Conservation (phyloP, 176 grass and related monocot species). For the Zoysia japonica region DNA sequence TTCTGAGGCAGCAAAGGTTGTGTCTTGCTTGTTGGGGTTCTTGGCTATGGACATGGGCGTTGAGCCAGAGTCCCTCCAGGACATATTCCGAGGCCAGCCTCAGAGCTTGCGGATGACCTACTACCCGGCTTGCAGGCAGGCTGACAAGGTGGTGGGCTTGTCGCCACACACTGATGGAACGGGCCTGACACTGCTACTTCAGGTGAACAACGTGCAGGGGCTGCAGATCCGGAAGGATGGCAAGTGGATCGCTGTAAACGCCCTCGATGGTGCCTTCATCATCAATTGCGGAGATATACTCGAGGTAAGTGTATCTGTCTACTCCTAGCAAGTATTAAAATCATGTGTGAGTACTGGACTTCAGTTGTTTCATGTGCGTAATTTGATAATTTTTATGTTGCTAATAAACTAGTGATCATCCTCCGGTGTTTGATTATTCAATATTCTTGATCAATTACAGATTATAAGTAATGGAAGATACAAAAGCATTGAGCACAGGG, state of each 20-base stretch:
- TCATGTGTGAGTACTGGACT: too few species aligned
- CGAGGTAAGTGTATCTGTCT: slow-evolving; percentile 26
- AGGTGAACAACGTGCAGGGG: slow-evolving; percentile 28
- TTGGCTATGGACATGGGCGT: slow-evolving; percentile 45
- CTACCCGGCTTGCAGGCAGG: slow-evolving; percentile 52
- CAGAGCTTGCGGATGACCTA: slow-evolving; percentile 49
- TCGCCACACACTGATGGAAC: slow-evolving; percentile 51
- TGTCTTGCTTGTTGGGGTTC: slow-evolving; percentile 28
- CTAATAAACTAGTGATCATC: too few species aligned
- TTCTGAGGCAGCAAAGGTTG: too few species aligned
- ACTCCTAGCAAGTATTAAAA: too few species aligned
- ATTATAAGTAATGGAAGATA: slow-evolving; percentile 38
- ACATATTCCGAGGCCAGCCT: slow-evolving; percentile 11
- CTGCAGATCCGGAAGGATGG: slow-evolving; percentile 29
- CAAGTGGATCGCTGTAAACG: slow-evolving; percentile 44
- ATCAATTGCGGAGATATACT: slow-evolving; percentile 52
- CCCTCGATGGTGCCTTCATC: slow-evolving; percentile 33
- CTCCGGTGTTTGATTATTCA: too few species aligned
- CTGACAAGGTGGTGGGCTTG: slow-evolving; percentile 47
- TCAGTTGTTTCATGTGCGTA: background rate
- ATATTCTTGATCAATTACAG: background rate
- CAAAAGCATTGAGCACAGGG: slow-evolving; percentile 45
- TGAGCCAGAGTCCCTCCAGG: slow-evolving; percentile 19
- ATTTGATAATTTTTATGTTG: too few species aligned
- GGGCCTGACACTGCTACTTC: slow-evolving; percentile 37